Evolutionary conservation across 768 basidiomycete species (phyloP).

Genomic region (Leccinum boreale): DNA sequence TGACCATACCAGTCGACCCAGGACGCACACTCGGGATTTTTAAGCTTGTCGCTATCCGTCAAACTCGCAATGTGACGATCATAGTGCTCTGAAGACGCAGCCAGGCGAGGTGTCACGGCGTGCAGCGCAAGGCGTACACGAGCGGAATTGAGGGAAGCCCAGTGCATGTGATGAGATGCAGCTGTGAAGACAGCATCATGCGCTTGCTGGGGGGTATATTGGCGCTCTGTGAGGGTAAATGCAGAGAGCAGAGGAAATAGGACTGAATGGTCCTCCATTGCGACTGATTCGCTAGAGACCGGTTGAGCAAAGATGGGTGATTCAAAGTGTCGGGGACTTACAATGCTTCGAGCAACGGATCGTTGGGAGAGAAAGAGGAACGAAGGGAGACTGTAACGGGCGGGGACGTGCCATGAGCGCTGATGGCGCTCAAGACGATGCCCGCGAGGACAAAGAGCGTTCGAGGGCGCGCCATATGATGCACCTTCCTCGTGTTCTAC

Average conservation of each 20-base stretch:
- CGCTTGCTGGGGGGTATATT: slow-evolving; percentile 43
- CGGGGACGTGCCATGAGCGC: slow-evolving; percentile 23
- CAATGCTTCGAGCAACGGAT: slow-evolving; percentile 32
- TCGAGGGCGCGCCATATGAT: slow-evolving; percentile 8
- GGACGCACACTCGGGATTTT: slow-evolving; percentile 46
- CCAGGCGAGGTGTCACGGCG: slow-evolving; percentile 72
- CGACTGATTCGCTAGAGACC: slow-evolving; percentile 70
- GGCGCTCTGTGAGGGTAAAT: slow-evolving; percentile 48
- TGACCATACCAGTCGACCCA: slow-evolving; percentile 88
- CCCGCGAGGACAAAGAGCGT: slow-evolving; percentile 17
- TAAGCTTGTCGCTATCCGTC: slow-evolving; percentile 25
- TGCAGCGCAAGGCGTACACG: slow-evolving; percentile 77
- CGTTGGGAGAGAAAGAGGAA: slow-evolving; percentile 26
- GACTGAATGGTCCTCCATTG: slow-evolving; percentile 63
- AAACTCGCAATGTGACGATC: slow-evolving; percentile 31
- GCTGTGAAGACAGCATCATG: slow-evolving; percentile 40
- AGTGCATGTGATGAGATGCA: slow-evolving; percentile 44
- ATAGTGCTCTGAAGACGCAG: slow-evolving; percentile 82
- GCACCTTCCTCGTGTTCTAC: neutral
- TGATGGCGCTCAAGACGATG: slow-evolving; percentile 13
- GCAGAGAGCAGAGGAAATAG: slow-evolving; percentile 75
- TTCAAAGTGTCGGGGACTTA: slow-evolving; percentile 12
- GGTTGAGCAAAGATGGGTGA: slow-evolving; percentile 1
- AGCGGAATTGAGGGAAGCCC: slow-evolving; percentile 50
- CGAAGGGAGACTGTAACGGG: slow-evolving; percentile 29